Evolutionary conservation across 805 yeast species (phyloP).

Genomic region (Sungouiella blattae): DNA sequence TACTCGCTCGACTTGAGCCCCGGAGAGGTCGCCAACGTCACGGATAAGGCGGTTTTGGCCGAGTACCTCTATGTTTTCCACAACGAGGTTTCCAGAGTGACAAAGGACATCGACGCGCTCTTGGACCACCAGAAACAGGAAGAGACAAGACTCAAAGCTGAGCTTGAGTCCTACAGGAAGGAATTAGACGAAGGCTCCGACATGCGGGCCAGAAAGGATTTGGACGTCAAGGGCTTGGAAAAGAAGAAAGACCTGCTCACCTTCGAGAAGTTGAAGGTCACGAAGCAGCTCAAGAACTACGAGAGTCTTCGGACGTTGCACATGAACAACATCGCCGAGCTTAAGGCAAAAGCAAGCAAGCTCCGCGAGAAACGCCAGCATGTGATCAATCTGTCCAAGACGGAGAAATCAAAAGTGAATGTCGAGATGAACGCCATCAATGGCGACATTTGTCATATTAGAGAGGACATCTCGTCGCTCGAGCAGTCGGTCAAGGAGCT

Average conservation of each 20-base stretch:
- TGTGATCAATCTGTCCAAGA: constrained; percentile 3
- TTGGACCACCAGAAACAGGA: constrained; percentile 8
- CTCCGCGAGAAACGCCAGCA: constrained; percentile 10
- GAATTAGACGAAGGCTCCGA: constrained; percentile 38
- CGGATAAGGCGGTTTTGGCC: constrained; percentile 1
- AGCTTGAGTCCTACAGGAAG: constrained; percentile 20
- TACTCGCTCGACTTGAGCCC: neutral
- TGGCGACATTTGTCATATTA: constrained; percentile 16
- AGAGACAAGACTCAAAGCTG: constrained; percentile 5
- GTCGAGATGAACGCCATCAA: constrained; percentile 7
- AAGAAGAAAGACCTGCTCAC: constrained; percentile 30
- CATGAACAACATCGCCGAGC: constrained; percentile 11
- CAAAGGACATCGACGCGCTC: constrained; percentile 4
- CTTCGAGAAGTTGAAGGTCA: constrained; percentile 29
- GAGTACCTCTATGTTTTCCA: constrained; percentile 6
- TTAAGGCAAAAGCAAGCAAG: constrained; percentile 8
- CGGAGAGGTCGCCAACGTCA: constrained; percentile 3
- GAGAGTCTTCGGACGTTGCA: constrained; percentile 6
- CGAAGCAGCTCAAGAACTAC: constrained; percentile 18
- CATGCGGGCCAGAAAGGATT: constrained; percentile 24
- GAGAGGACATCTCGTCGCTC: constrained; percentile 18
- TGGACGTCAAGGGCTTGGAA: constrained; percentile 29
- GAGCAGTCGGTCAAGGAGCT: constrained; percentile 25
- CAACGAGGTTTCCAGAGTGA: constrained; percentile 6
- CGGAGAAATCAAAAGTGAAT: constrained; percentile 5